Base-by-base conservation (phyloP, 106 monocot genomes). In the Dendrobium officinale region DNA sequence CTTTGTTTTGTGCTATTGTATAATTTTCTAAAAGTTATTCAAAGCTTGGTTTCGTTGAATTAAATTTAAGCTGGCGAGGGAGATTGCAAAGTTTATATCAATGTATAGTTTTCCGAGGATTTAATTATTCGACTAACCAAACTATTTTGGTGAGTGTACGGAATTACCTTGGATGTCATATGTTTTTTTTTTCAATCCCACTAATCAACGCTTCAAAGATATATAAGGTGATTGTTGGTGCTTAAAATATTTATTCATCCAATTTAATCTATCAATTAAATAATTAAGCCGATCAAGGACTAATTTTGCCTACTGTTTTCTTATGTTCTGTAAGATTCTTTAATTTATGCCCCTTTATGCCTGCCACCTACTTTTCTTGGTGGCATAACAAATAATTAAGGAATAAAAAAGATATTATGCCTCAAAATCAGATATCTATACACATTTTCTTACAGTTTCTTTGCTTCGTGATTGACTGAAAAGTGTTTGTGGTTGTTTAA, bases 51-150 rank as follows among this genome's bases (percentile, higher is more conserved):
- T 70, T 70, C 13, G 70, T 33, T 70, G 37, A 22, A 3, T 37
- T 70, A 70, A 29, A 70, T 70, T 70, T 70, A 70, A 16, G 70
- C 70, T 15, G 29, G 64, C 7, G n/a, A 22, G 64, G 70, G 70
- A 33, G 70, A 70, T 70, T 61, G 37, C 31, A 3, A 37, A 11
- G 33, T 70, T 70, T 67, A 67, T 67, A 70, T 70, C 24, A 1
- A 8, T 70, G 70, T 33, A 37, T 37, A 22, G 37, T 33, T 70
- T 70, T 15, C 13, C 31, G 37, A 29, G 29, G 33, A 70, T 66
- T 66, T 24, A 66, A 66, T 66, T 26, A 24, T 4, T 26, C 9
- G 24, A 64, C 22, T 66, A 58, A 26, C 64, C 7, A 26, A 26
- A 66, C 24, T 24, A 66, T 8, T 66, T 66, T 66, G 64, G 5